Percentiles rank a stretch among this genome's conserved stretches.
Conservation (phyloP, 2,329 filamentous ascomycete species). For the Coleophoma eucalyptorum region DNA sequence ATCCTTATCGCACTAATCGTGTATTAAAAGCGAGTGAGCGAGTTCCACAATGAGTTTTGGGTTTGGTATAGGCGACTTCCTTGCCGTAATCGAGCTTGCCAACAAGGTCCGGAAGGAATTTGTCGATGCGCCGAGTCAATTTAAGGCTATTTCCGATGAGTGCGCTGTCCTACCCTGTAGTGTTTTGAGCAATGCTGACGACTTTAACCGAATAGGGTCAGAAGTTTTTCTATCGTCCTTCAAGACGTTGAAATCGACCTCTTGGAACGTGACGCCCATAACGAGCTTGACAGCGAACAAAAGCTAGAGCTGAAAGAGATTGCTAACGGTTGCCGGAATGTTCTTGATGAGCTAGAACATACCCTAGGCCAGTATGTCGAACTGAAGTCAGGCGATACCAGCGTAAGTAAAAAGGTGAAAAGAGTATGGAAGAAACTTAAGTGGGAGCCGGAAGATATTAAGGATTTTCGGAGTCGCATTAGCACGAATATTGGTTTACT, state of each 20-base stretch:
- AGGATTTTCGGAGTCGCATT: conserved; percentile 16
- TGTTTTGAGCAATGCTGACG: no score
- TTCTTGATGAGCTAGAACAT: conserved; percentile 10
- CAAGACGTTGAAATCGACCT: conserved; percentile 18
- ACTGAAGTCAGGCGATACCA: conserved; percentile 4
- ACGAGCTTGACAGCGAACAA: conserved; percentile 13
- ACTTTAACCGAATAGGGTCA: no score
- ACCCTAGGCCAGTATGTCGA: conserved; percentile 5
- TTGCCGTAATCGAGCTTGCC: conserved; percentile 20
- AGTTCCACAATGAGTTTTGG: conserved; percentile 29
- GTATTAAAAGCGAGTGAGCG: no score
- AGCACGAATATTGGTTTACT: conserved; percentile 20
- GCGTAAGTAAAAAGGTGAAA: conserved; percentile 20
- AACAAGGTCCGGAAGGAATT: conserved; percentile 24
- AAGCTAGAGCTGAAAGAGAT: conserved; percentile 15
- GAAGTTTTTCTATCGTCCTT: conserved; percentile 16
- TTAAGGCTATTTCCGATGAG: conserved; percentile 17
- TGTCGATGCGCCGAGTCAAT: conserved; percentile 21
- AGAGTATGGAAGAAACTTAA: conserved; percentile 22
- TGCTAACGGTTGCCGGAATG: conserved; percentile 8
- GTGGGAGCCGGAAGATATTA: conserved; percentile 18
- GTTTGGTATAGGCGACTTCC: conserved; percentile 25
- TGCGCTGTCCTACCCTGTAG: conserved; percentile 4
- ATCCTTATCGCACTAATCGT: no score
- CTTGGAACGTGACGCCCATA: conserved; percentile 6